Base-by-base conservation (phyloP, 148 eudicot genomes). In the Mesembryanthemum crystallinum region DNA sequence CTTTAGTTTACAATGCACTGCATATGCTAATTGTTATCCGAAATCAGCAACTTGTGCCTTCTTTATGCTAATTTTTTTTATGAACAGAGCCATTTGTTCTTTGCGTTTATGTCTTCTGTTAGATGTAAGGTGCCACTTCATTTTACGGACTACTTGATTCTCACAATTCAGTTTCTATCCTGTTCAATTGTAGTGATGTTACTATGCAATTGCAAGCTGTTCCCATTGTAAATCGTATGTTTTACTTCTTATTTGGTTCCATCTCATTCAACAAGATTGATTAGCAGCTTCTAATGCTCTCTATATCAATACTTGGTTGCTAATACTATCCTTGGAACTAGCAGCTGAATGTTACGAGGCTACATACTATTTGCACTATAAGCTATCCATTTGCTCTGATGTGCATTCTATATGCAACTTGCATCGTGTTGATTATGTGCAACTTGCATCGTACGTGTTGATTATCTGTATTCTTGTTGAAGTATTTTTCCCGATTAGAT, bases 31-130 rank as follows among this genome's bases (percentile, higher is more conserved):
- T 15, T 67, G 24, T 73, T 27, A 45, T 67, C 72, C 60, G 1
- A 55, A 76, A 35, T 67, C 7, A 54, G 73, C 72, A 67, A 76
- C 73, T 67, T 68, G 65, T 55, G 59, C 45, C 59, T 68, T 12
- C 18, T 29, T 7, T 7, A 8, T 37, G 39, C 57, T 37, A 13
- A 37, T 67, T n/a, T 67, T n/a, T 47, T 52, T 57, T 57, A 21
- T 57, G 27, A 9, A n/a, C 27, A 57, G n/a, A 57, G 27, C 61
- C 61, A 57, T 23, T 9, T 45, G 11, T 45, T 45, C 14, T 39
- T 39, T 39, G 9, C 1, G 43, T 27, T 60, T 60, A 8, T 60
- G 64, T 60, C 24, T 15, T 25, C 28, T 60, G 27, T 4, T 60
- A 7, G 28, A 60, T 60, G 20, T 60, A 60, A 60, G 64, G 33